A percentile compares a stretch with the other conserved stretches of the same genome.
Conservation (phyloP, 179 eudicot species). For the Drosera spatulata region DNA sequence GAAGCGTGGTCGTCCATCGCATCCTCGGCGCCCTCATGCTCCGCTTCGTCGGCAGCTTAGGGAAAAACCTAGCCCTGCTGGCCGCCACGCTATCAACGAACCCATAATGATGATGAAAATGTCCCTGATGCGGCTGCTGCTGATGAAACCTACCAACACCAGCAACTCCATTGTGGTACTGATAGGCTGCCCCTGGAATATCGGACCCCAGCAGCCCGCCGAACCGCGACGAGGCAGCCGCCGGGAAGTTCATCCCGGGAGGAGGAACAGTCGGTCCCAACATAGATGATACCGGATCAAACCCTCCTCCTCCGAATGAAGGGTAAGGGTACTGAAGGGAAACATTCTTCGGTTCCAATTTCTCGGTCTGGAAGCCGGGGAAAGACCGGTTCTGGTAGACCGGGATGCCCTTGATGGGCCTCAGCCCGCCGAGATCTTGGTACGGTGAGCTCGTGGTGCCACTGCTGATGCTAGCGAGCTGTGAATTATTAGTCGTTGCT, state of each 20-base stretch:
- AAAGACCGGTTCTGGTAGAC: conserved; percentile 43
- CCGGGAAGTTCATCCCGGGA: conserved; percentile 2
- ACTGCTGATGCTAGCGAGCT: conserved; percentile 34
- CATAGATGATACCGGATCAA: conserved; percentile 10
- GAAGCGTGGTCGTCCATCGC: conserved; percentile 60
- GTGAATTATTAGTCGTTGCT: conserved; percentile 3
- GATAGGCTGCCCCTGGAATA: neutral
- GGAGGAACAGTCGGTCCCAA: neutral
- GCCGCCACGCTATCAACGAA: neutral
- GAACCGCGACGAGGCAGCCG: neutral
- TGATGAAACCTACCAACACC: conserved; percentile 1
- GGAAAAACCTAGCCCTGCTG: conserved; percentile 53
- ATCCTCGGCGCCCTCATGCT: conserved; percentile 64
- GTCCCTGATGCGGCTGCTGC: conserved; percentile 7
- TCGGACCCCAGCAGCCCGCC: conserved; percentile 9
- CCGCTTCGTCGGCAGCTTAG: conserved; percentile 35
- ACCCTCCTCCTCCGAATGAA: conserved; percentile 3
- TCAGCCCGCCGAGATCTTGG: neutral
- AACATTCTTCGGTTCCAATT: conserved; percentile 18
- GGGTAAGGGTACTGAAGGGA: conserved; percentile 13
- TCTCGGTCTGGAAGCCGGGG: conserved; percentile 24
- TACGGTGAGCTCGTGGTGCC: conserved; percentile 12
- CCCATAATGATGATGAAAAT: conserved; percentile 11
- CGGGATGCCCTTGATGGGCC: conserved; percentile 52
- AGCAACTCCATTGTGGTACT: no score